phyloP scores from a whole-genome alignment of 371 early-diverging fungal species.

The Blastocladiella emersonii region DNA sequence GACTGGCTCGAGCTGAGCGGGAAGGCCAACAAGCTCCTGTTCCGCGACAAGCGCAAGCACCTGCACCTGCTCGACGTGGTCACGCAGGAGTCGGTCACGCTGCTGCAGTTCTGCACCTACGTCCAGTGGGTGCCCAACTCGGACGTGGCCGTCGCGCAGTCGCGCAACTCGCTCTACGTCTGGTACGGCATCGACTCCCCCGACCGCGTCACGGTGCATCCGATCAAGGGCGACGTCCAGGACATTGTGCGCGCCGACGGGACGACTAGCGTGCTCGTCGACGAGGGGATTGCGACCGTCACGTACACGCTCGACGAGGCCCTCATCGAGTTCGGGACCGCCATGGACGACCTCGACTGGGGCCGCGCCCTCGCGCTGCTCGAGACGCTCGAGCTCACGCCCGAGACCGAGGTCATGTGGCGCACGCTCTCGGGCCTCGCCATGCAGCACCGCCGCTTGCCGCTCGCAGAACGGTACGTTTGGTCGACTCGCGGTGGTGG shows the following conservation, averaged over 20 bases:
- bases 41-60: constrained; percentile 32
- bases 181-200: constrained; percentile 41
- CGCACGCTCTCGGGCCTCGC: constrained; percentile 26
- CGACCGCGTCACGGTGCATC: constrained; percentile 36
- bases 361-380: constrained; percentile 32
- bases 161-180: constrained; percentile 30
- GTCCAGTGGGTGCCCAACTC: constrained; percentile 42
- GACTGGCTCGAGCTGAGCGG: constrained; percentile 44
- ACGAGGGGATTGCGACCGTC: constrained; percentile 40
- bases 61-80: constrained; percentile 32
- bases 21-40: constrained; percentile 36
- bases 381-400: constrained; percentile 34
- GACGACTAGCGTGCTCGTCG: constrained; percentile 37
- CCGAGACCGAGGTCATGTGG: constrained; percentile 44
- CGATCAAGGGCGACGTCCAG: constrained; percentile 41
- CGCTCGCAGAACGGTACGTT: constrained; percentile 24
- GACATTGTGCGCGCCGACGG: constrained; percentile 35
- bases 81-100: constrained; percentile 21
- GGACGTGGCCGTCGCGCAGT: constrained; percentile 41
- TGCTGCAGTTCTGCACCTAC: constrained; percentile 32
- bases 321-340: constrained; percentile 39
- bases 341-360: constrained; percentile 35
- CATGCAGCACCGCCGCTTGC: constrained; percentile 22
- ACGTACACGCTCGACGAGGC: constrained; percentile 40
- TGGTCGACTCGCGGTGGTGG: neutral